phyloP scores from a whole-genome alignment of 345 rosid genomes.

The Euphorbia peplus region DNA sequence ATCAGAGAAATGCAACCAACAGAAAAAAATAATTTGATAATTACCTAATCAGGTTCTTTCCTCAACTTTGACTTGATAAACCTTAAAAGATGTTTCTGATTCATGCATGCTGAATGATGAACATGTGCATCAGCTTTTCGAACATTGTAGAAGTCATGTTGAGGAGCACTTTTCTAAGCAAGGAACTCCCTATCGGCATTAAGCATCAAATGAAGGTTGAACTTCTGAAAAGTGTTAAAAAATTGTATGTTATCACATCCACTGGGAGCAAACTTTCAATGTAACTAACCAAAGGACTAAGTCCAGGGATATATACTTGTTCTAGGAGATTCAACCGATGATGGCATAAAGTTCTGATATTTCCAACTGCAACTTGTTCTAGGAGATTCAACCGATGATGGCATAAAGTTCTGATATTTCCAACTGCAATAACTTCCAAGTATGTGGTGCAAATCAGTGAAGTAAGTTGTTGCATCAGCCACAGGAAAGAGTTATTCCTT shows the following conservation, averaged over 20 bases:
- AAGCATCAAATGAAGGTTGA: conserved; percentile 98
- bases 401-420: conserved; percentile 91
- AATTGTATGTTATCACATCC: conserved; percentile 12
- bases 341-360: conserved; percentile 89
- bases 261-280: conserved; percentile 10
- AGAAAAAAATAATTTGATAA: conserved; percentile 13
- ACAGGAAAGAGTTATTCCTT: conserved; percentile 82
- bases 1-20: neutral
- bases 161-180: conserved; percentile 99
- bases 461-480: conserved; percentile 84
- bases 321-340: conserved; percentile 92
- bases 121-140: conserved; percentile 99
- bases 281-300: neutral
- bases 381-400: conserved; percentile 87
- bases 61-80: conserved; percentile 96
- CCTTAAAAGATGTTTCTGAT: conserved; percentile 97
- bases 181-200: conserved; percentile 96
- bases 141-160: conserved; percentile 96
- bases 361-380: conserved; percentile 99
- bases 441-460: conserved; percentile 82
- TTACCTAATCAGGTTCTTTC: conserved; percentile 99
- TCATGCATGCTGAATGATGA: conserved; percentile 99
- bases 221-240: conserved; percentile 57
- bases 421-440: conserved; percentile 82
- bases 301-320: conserved; percentile 49